Evolutionary conservation across 2,329 filamentous ascomycete genomes (phyloP).

Genomic region (Penicillium sp.): DNA sequence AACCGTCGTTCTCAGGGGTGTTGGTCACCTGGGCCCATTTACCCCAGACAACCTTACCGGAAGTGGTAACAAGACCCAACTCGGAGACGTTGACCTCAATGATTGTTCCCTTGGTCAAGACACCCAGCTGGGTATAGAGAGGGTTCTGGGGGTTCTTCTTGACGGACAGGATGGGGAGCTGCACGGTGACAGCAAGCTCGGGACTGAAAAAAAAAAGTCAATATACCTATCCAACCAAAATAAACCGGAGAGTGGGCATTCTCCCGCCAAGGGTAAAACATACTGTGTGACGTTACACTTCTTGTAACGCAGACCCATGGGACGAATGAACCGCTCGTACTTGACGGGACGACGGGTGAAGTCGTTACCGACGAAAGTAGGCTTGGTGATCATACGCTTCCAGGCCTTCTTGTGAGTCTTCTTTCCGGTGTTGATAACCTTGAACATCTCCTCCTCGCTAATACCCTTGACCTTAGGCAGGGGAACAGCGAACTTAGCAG

Average conservation of each 20-base stretch:
- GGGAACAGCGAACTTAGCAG: constrained; percentile 87
- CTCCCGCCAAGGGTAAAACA: constrained; percentile 11
- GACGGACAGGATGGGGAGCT: constrained; percentile 74
- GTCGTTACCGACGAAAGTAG: constrained; percentile 85
- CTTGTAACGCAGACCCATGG: constrained; percentile 77
- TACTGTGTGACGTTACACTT: constrained; percentile 66
- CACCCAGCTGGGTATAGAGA: constrained; percentile 88
- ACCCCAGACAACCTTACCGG: constrained; percentile 92
- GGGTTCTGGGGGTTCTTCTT: constrained; percentile 88
- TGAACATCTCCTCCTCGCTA: constrained; percentile 96
- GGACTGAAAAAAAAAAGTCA: constrained; percentile 45
- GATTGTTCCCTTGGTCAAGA: constrained; percentile 79
- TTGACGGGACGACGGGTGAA: constrained; percentile 88
- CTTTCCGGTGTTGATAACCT: constrained; percentile 92
- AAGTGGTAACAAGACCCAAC: constrained; percentile 83
- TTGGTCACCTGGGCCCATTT: constrained; percentile 70
- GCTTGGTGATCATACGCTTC: constrained; percentile 69
- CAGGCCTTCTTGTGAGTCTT: constrained; percentile 82
- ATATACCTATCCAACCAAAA: constrained; percentile 13
- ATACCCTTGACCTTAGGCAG: constrained; percentile 93
- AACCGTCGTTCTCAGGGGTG: constrained; percentile 15
- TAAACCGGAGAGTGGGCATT: background rate
- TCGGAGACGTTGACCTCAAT: constrained; percentile 94
- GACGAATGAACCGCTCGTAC: constrained; percentile 68
- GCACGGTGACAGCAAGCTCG: constrained; percentile 81